Evolutionary conservation across 2,329 filamentous ascomycete genomes (phyloP).

Genomic region (Boeremia lycopersici): DNA sequence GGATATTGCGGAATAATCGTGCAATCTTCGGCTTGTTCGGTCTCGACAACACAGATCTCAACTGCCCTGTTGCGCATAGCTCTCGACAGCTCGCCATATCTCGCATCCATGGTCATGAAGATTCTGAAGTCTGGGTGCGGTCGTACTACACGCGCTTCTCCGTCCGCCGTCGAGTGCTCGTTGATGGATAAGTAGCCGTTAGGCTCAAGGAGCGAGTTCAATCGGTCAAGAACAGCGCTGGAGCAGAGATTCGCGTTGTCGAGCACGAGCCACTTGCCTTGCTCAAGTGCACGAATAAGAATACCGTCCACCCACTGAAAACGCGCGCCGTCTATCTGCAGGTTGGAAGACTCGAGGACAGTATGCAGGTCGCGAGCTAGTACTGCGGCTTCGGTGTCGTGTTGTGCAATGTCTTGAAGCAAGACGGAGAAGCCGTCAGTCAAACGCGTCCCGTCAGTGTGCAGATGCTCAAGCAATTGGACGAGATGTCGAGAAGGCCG

Average conservation of each 20-base stretch:
- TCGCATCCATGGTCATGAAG: conserved; percentile 91
- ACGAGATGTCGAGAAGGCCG: conserved; percentile 14
- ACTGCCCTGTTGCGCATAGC: conserved; percentile 96
- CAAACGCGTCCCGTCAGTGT: not conserved
- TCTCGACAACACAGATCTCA: conserved; percentile 75
- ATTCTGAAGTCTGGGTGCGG: conserved; percentile 89
- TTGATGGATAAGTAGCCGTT: conserved; percentile 89
- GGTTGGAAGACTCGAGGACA: conserved; percentile 60
- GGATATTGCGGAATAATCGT: conserved; percentile 31
- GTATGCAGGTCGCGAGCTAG: conserved; percentile 57
- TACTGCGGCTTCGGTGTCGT: conserved; percentile 20
- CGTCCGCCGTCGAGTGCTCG: conserved; percentile 84
- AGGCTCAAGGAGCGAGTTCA: conserved; percentile 93
- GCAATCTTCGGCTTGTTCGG: conserved; percentile 6
- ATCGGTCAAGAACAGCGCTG: conserved; percentile 87
- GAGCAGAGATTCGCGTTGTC: conserved; percentile 98
- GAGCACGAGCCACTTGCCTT: conserved; percentile 89
- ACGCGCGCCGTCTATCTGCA: conserved; percentile 70
- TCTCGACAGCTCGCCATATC: conserved; percentile 89
- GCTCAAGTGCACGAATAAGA: conserved; percentile 82
- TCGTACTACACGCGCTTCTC: conserved; percentile 76
- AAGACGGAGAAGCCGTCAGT: conserved; percentile 14
- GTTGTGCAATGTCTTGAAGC: conserved; percentile 19
- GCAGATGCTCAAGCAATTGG: conserved; percentile 32
- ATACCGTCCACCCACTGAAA: conserved; percentile 98